Conservation (phyloP, 306 rosid genomes). For the Rubus parviflorus region DNA sequence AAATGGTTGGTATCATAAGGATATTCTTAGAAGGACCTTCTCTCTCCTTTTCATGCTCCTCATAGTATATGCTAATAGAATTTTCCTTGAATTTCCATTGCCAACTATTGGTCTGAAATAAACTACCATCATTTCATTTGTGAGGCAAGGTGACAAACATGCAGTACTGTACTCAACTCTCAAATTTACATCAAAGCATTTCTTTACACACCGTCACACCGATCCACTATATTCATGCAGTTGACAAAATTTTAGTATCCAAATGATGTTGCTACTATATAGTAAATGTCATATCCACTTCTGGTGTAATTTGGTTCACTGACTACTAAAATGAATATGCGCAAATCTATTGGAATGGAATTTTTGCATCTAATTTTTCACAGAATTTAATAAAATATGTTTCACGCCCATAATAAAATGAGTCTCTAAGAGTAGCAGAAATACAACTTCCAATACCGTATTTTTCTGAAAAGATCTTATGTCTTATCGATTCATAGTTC, state of each 20-base stretch:
- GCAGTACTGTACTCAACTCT: conserved; percentile 5
- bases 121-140: conserved; percentile 13
- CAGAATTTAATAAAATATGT: neutral
- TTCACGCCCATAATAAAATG: neutral
- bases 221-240: neutral
- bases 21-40: conserved; percentile 63
- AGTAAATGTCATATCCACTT: neutral
- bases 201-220: neutral
- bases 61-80: conserved; percentile 69
- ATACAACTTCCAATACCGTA: too few relatives aligned
- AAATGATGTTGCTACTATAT: neutral
- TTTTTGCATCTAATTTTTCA: neutral
- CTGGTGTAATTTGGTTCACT: neutral
- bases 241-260: neutral
- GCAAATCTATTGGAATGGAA: neutral
- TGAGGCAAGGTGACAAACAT: conserved; percentile 21
- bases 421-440: neutral
- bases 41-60: conserved; percentile 65
- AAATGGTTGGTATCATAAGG: conserved; percentile 87
- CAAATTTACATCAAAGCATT: neutral
- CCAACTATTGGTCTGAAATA: conserved; percentile 73
- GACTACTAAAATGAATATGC: neutral
- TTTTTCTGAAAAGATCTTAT: neutral
- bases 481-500: neutral
- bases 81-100: conserved; percentile 85